phyloP scores from a whole-genome alignment of 352 stramenopile species.

The Thalassiosira livingstoniorum region DNA sequence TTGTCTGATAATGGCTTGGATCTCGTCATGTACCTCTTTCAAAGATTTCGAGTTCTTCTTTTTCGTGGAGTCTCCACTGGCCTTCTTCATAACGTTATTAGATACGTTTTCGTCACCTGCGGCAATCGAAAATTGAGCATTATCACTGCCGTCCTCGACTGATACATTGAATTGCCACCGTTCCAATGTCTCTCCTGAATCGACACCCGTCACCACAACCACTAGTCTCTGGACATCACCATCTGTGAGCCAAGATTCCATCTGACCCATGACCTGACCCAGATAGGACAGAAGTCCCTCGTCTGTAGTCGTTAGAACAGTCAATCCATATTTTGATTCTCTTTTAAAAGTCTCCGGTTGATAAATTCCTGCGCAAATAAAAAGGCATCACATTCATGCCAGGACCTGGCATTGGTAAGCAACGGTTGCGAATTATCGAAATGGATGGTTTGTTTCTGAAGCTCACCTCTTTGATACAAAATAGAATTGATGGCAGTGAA shows the following conservation, averaged over 20 bases:
- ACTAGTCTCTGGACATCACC: constrained; percentile 97
- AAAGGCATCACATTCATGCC: not conserved
- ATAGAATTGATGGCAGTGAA: constrained; percentile 98
- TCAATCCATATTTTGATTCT: constrained; percentile 97
- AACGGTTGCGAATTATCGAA: constrained; percentile 94
- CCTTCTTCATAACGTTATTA: constrained; percentile 45
- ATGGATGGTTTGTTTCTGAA: constrained; percentile 87
- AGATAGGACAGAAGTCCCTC: constrained; percentile 96
- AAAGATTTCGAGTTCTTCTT: constrained; percentile 63
- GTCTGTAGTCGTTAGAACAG: constrained; percentile 97
- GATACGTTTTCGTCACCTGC: constrained; percentile 54
- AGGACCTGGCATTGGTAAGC: constrained; percentile 62
- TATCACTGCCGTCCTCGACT: constrained; percentile 58
- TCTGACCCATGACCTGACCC: constrained; percentile 78
- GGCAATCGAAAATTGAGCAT: constrained; percentile 21
- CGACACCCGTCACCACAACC: constrained; percentile 96
- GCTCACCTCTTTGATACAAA: constrained; percentile 85
- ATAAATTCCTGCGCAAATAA: constrained; percentile 93
- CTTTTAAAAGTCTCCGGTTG: constrained; percentile 97
- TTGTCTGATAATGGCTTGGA: constrained; percentile 99
- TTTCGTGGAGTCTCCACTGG: not conserved
- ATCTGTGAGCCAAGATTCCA: constrained; percentile 93
- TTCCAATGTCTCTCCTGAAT: constrained; percentile 96
- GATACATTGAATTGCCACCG: constrained; percentile 98
- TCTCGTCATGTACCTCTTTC: constrained; percentile 96